These are phyloP conservation scores for Elongisporangium undulatum DNA, from an alignment of 352 stramenopile species.

Conservation along the genomic window DNA sequence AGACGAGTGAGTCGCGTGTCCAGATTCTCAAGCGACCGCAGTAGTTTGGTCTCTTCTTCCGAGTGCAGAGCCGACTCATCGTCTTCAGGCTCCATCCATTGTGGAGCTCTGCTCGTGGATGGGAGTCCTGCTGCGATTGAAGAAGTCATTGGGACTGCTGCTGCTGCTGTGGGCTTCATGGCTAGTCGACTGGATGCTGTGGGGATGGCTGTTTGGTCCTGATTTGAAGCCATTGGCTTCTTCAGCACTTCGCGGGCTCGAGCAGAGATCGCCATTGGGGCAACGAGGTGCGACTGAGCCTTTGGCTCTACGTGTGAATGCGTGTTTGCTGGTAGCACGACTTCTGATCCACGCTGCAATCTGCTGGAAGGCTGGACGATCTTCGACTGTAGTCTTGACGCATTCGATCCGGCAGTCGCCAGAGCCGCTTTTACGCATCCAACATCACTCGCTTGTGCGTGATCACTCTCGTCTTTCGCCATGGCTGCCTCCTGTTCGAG, in stretches of 20 bases:
- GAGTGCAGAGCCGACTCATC: conserved; percentile 21
- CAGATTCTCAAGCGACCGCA: conserved; percentile 56
- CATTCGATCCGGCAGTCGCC: background rate
- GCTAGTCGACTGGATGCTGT: too few species aligned
- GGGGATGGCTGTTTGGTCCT: background rate
- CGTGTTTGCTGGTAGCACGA: background rate
- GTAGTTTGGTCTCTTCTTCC: conserved; percentile 36
- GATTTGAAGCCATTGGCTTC: background rate
- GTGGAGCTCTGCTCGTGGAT: background rate
- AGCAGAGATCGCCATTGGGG: background rate
- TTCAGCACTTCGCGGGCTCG: background rate
- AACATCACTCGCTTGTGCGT: background rate
- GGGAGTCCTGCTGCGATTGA: background rate
- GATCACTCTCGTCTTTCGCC: background rate
- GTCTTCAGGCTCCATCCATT: conserved; percentile 8
- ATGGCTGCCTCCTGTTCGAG: conserved; percentile 16
- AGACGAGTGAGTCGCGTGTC: conserved; percentile 28
- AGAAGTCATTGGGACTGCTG: background rate
- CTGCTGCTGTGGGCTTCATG: background rate
- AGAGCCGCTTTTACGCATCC: background rate
- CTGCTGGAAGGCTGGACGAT: background rate
- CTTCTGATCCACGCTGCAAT: background rate
- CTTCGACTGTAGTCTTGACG: background rate
- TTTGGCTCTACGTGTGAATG: background rate
- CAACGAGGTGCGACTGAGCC: background rate